Percentiles rank a stretch among this genome's conserved stretches.
Evolutionary conservation across 2,329 filamentous ascomycete species (phyloP).

Genomic region (Fusarium sp.): DNA sequence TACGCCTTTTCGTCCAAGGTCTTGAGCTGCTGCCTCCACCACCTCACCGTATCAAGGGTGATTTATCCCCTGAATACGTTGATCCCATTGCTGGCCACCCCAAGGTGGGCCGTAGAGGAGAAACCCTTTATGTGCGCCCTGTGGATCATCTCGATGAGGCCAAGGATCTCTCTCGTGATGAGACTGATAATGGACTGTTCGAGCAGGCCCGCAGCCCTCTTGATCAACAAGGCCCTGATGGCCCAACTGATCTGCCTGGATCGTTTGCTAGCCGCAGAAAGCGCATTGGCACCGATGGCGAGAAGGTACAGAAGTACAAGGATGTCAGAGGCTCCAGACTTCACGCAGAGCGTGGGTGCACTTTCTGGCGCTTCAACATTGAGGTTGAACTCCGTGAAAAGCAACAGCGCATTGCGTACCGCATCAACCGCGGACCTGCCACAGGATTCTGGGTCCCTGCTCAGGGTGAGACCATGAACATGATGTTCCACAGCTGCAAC

Average conservation of each 20-base stretch:
- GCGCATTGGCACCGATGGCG: constrained; percentile 76
- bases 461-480: constrained; percentile 89
- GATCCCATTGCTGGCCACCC: constrained; percentile 90
- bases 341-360: constrained; percentile 86
- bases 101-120: constrained; percentile 86
- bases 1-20: constrained; percentile 89
- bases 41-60: constrained; percentile 73
- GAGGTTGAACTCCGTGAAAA: constrained; percentile 85
- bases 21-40: constrained; percentile 85
- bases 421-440: constrained; percentile 91
- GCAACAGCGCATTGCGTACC: constrained; percentile 91
- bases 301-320: constrained; percentile 83
- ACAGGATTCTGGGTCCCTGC: constrained; percentile 96
- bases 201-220: constrained; percentile 72
- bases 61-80: constrained; percentile 83
- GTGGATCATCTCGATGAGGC: constrained; percentile 87
- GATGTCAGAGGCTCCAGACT: constrained; percentile 86
- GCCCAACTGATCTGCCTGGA: constrained; percentile 63
- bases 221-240: constrained; percentile 59
- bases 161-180: constrained; percentile 81
- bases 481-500: constrained; percentile 99
- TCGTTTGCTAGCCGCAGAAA: constrained; percentile 68
- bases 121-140: constrained; percentile 88
- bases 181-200: constrained; percentile 86
- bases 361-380: constrained; percentile 97